Base-by-base conservation (phyloP, 257 asterid genomes). In the Solanum gracilifrons region DNA sequence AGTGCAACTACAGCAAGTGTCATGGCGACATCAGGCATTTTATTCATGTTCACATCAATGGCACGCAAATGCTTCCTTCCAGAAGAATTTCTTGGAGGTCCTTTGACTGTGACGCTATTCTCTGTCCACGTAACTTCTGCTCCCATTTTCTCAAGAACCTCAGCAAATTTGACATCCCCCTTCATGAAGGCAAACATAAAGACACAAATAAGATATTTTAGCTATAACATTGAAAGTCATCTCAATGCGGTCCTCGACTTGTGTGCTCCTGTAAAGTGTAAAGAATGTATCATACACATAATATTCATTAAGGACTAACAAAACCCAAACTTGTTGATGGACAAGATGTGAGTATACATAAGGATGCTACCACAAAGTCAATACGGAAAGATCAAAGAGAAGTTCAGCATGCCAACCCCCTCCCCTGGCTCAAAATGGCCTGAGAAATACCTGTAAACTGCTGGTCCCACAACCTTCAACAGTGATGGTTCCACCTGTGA, bases 11-110 rank as follows among this genome's bases (percentile, higher is more conserved):
- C 98, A 86, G 98, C 98, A 87, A 97, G 98, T 76, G 99, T 97
- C 99, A 97, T 95, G 89, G 99, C 99, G 37, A 97, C 98, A 91
- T 97, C 99, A 2, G 98, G 98, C 98, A 95, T 97, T 91, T 95
- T 97, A 93, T 97, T 97, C 99, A 95, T 95, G 95, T 97, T 95
- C 82, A 97, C 91, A 88, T 97, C 98, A 88, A 97, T 82, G 71
- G 95, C 97, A 12, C 87, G 94, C 85, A 97, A 92, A 87, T 92
- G 97, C 98, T 85, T 98, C 99, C 90, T 91, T 83, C 96, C 96
- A 55, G 91, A 91, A 43, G 92, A 89, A 87, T 90, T 91, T 18
- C 92, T 91, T 1, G 91, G 89, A 72, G 99, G 98, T 37, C 99
- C 98, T 90, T 91, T 95, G 43, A 97, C 98, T 92, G 98, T 95